Conservation (phyloP, 2,329 filamentous ascomycete species). For the Stagonosporopsis vannaccii region DNA sequence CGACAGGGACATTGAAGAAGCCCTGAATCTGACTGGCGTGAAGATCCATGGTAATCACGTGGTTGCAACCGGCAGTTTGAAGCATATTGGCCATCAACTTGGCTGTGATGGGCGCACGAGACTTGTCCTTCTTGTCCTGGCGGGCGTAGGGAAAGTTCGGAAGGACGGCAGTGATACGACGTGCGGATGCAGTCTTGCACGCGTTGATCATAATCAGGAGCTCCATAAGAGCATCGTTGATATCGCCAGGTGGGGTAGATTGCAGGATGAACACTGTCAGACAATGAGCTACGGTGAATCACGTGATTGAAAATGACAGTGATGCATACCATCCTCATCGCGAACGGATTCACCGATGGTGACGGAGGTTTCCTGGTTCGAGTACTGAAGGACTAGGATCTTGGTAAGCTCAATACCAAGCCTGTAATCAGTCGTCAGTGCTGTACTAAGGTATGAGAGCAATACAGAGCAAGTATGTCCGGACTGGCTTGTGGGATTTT, state of each 20-base stretch:
- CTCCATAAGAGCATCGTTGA: slow-evolving; percentile 98
- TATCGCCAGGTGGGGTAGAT: slow-evolving; percentile 91
- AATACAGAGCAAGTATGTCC: slow-evolving; percentile 70
- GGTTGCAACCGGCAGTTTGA: slow-evolving; percentile 90
- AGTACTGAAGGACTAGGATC: slow-evolving; percentile 83
- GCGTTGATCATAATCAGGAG: slow-evolving; percentile 98
- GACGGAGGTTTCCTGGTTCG: slow-evolving; percentile 86
- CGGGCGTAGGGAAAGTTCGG: slow-evolving; percentile 97
- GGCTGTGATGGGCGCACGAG: slow-evolving; percentile 92
- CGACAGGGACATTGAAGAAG: slow-evolving; percentile 86
- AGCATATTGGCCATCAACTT: slow-evolving; percentile 98
- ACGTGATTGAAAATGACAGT: slow-evolving; percentile 8
- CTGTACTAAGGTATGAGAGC: slow-evolving; percentile 25
- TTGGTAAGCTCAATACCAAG: slow-evolving; percentile 80
- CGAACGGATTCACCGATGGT: slow-evolving; percentile 95
- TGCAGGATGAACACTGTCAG: slow-evolving; percentile 87
- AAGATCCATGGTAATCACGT: slow-evolving; percentile 95
- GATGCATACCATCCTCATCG: slow-evolving; percentile 81
- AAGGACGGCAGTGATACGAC: slow-evolving; percentile 92
- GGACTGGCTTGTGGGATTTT: slow-evolving; percentile 58
- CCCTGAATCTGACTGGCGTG: slow-evolving; percentile 94
- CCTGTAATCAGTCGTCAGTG: slow-evolving; percentile 54
- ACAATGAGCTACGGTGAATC: slow-evolving; percentile 31
- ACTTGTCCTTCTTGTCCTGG: slow-evolving; percentile 98
- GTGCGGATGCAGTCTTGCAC: slow-evolving; percentile 83